These are phyloP conservation scores for Porpolomopsis calyptriformis DNA, from an alignment of 768 basidiomycete species.

Conservation along the genomic window DNA sequence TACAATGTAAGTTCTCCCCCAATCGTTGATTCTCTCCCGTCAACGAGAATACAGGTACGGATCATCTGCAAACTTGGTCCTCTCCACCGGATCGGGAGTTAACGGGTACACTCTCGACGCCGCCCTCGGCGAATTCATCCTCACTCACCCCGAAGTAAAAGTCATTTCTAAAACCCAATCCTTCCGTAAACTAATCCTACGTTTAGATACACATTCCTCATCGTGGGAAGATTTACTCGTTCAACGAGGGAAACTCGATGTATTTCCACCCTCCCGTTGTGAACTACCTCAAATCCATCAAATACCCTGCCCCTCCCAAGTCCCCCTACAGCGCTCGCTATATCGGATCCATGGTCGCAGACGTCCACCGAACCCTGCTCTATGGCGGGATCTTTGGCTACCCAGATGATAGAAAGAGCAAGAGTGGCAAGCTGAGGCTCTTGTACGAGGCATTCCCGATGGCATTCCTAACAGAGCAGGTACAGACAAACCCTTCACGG, in stretches of 20 bases:
- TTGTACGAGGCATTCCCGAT: conserved; percentile 98
- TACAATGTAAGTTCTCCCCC: conserved; percentile 64
- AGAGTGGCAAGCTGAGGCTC: conserved; percentile 87
- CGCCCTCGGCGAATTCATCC: conserved; percentile 92
- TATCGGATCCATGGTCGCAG: conserved; percentile 99
- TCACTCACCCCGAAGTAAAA: conserved; percentile 88
- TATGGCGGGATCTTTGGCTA: conserved; percentile 99
- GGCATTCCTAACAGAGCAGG: conserved; percentile 92
- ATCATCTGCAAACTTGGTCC: conserved; percentile 91
- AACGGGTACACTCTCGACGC: conserved; percentile 98
- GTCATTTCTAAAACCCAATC: conserved; percentile 5
- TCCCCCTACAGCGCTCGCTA: conserved; percentile 85
- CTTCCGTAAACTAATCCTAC: background rate
- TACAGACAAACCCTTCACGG: conserved; percentile 14
- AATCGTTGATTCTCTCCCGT: conserved; percentile 2
- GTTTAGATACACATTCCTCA: conserved; percentile 79
- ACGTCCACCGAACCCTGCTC: conserved; percentile 90
- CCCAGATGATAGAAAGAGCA: conserved; percentile 95
- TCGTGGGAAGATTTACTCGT: conserved; percentile 98
- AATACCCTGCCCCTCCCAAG: conserved; percentile 71
- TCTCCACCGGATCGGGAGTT: conserved; percentile 91
- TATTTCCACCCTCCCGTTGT: conserved; percentile 80
- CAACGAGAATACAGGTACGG: conserved; percentile 45
- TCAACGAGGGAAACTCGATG: conserved; percentile 97
- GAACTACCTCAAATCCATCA: conserved; percentile 83